A percentile compares a stretch with the other conserved stretches of the same genome.
phyloP scores from a whole-genome alignment of 345 rosid genomes.

The Reutealis trisperma region DNA sequence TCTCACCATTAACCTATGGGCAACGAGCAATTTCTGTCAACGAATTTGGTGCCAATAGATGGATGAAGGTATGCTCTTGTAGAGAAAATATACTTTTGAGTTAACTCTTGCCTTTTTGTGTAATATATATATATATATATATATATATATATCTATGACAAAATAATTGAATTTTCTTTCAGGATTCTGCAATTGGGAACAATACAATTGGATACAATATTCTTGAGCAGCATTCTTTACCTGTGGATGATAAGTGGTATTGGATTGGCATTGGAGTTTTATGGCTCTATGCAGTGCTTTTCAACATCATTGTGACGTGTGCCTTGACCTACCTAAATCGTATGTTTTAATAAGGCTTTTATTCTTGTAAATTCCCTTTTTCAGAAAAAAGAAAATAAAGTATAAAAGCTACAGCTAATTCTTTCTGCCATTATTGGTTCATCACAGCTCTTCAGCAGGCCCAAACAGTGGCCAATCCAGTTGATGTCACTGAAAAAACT shows the following conservation, averaged over 20 bases:
- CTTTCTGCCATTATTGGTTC: slow-evolving; percentile 17
- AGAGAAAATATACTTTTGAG: neutral
- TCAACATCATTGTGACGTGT: slow-evolving; percentile 66
- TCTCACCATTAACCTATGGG: slow-evolving; percentile 80
- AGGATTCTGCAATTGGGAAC: slow-evolving; percentile 60
- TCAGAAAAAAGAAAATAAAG: neutral
- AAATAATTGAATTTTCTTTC: slow-evolving; percentile 27
- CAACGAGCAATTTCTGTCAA: slow-evolving; percentile 80
- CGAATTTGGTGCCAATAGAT: slow-evolving; percentile 78
- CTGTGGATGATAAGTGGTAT: slow-evolving; percentile 61
- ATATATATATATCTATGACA: neutral
- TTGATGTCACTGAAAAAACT: slow-evolving; percentile 44
- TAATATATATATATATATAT: neutral
- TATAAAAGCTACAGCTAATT: neutral
- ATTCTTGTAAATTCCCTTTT: neutral
- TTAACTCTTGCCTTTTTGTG: neutral
- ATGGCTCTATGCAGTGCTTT: slow-evolving; percentile 55
- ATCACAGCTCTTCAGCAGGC: slow-evolving; percentile 61
- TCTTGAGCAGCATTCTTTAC: slow-evolving; percentile 54
- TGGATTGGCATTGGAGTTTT: slow-evolving; percentile 79
- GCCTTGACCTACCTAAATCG: slow-evolving; percentile 80
- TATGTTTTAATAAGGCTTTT: slow-evolving; percentile 38
- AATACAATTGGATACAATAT: slow-evolving; percentile 61
- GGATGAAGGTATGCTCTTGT: slow-evolving; percentile 55
- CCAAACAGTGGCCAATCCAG: slow-evolving; percentile 37